Evolutionary conservation across 805 yeast genomes (phyloP), one percentile per base, ranked within the genome.

Genomic region (Komagataella pseudopastoris): DNA sequence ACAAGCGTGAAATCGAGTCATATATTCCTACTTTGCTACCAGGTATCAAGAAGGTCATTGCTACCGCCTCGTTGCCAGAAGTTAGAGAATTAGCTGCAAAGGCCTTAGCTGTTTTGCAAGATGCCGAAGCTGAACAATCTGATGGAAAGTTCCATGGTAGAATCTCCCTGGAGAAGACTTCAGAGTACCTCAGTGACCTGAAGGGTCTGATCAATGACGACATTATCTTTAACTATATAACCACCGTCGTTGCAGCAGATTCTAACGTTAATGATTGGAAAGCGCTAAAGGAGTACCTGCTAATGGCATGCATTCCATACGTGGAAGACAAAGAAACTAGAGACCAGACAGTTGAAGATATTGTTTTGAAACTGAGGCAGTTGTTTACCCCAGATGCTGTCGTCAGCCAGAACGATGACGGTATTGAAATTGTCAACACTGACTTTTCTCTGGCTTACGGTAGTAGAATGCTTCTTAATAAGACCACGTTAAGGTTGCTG

Each of bases 371-470:
- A 45, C 70, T 83, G 57, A 77, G 81, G 71, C 67, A 66, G 68
- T 78, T 63, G 78, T 74, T 75, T 71, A 76, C 71, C 56, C 75
- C 75, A 48, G 75, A 69, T 36, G 77, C 80, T 20, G 75, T 71
- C 45, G 78, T 73, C 50, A 83, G 77, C 46, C 78, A 79, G 54
- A 77, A 73, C 18, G 86, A 82, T 45, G 96, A 88, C 47, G 97
- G 95, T 54, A 71, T 89, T 55, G 95, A 85, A 63, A 85, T 93
- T 62, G 97, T 90, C 56, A 89, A 93, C 66, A 84, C 97, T 43
- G 93, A 87, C 63, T 91, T 91, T 69, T 93, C 98, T 0, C 74
- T 91, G 58, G 99, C 99, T 44, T 93, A 93, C 65, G 99, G 99
- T 70, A 87, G 96, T 23, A 82, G 97, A 71, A 91, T 91, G 97